Evolutionary conservation across 2,329 filamentous ascomycete species (phyloP), one percentile per base, ranked within the genome.

Genomic region (Parafenestella ontariensis): DNA sequence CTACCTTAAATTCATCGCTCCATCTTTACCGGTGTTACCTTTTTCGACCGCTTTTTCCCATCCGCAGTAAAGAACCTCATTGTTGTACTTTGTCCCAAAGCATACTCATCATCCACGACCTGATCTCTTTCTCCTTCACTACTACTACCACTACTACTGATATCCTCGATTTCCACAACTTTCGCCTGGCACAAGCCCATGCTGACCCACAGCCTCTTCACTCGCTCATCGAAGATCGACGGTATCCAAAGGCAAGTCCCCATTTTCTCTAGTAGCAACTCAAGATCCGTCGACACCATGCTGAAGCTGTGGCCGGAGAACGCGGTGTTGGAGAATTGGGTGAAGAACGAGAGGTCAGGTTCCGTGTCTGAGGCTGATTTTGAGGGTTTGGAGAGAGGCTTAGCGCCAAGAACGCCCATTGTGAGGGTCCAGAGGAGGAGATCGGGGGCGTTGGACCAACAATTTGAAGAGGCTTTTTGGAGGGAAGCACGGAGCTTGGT

Each of bases 351-450:
- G 23, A 62, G 52, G 15, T 44, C 41, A 1, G 50, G 36, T 11
- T 51, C 43, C 20, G n/a, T 46, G n/a, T 7, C 18, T 10, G 37
- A 11, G 15, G 24, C 23, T 34, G 40, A 7, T 5, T 48, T 31
- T 8, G 45, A 18, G 36, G 37, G 5, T 28, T 54, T 59, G 47
- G 28, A 44, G 24, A 33, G 56, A 51, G 9, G 56, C 57, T 24
- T 62, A 0, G 68, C 63, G 7, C 62, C 71, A 9, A 72, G 36
- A 4, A 63, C 62, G 10, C 70, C 71, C 56, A 74, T 67, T 0
- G 70, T 71, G 1, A 71, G 36, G 21, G 59, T 64, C 71, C 71
- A 74, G 21, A 72, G 58, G 13, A 72, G 49, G 0, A 71, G 42
- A 43, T 69, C 65, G 1, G 63, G 59, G 1, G 61, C 52, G 5